Evolutionary conservation across 202 grass and related monocot species (phyloP), one percentile per base, ranked within the genome.

Genomic region (Saccharum hybrid): DNA sequence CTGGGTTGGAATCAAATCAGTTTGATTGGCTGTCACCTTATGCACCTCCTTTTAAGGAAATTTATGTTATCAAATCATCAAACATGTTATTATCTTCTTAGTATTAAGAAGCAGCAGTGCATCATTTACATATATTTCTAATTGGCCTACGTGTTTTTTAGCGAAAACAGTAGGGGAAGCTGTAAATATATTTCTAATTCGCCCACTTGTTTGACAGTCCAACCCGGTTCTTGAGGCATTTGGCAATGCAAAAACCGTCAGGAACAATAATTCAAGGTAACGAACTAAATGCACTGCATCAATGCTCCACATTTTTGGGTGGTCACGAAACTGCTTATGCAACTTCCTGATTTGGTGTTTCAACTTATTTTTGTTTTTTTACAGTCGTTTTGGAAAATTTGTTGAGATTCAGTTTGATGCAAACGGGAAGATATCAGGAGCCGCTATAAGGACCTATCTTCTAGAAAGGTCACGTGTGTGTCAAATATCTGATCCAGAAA

Each of bases 231-330:
- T 98, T 66, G 96, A 98, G 86, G 96, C 96, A 92, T 98, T 98
- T 89, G 96, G 96, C 57, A 98, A 98, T 83, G 96, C 96, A 80
- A 98, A 98, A 87, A 98, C 96, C 71, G 91, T 95, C 38, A 84
- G 93, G 79, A 98, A 98, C 82, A 96, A 98, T 77, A 98, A 98
- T 51, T 98, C 96, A 73, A 98, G 96, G 96, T 98, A 98, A 82
- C 52, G 36, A 61, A 63, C 63, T 49, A 57, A 68, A 70, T 88
- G 39, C 66, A 40, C 16, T 30, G 11, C 63, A 64, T 52, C 67
- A 48, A 51, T 51, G 48, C n/a, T 81, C 65, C 63, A 67, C 66
- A 43, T 86, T 51, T 86, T 68, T 77, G 51, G 18, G 3, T 84
- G 12, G 30, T 71, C 73, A 40, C 64, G 66, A 72, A 76, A 81